These are phyloP conservation scores for Panaeolus cyanescens DNA, from an alignment of 768 basidiomycete species.

Conservation along the genomic window DNA sequence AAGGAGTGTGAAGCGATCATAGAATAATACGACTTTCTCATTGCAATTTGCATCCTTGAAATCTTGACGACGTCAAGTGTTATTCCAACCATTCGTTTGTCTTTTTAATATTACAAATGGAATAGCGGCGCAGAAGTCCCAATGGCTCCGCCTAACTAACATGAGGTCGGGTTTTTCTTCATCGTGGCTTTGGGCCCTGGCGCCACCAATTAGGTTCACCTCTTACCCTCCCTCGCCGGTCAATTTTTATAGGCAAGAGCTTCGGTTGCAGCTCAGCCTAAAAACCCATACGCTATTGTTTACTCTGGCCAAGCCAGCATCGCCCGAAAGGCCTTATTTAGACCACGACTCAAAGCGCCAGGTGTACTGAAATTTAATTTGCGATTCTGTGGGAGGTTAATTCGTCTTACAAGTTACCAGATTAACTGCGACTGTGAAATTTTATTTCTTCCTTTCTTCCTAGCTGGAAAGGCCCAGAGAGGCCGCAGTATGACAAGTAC, in stretches of 20 bases:
- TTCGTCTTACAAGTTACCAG: too few relatives aligned
- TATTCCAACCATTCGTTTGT: not conserved
- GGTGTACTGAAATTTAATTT: too few relatives aligned
- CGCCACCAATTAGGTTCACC: not conserved
- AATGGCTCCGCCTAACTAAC: not conserved
- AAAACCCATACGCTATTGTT: not conserved
- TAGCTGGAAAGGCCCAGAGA: too few relatives aligned
- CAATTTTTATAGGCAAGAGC: not conserved
- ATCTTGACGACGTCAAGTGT: too few relatives aligned
- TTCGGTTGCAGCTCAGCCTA: not conserved
- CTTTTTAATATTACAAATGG: not conserved
- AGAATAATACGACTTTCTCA: not conserved
- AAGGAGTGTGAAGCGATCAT: not conserved
- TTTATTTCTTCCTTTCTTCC: too few relatives aligned
- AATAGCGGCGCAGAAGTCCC: not conserved
- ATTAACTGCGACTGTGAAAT: too few relatives aligned
- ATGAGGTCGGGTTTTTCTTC: not conserved
- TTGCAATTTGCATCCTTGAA: not conserved
- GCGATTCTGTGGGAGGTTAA: too few relatives aligned
- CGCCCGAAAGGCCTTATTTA: too few relatives aligned
- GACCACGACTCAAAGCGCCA: not conserved
- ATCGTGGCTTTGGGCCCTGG: not conserved
- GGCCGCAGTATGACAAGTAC: too few relatives aligned
- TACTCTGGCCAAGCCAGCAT: not conserved
- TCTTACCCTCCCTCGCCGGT: not conserved